These are phyloP conservation scores for Yamadazyma buinensis DNA, from an alignment of 1,139 yeast species.

Conservation along the genomic window DNA sequence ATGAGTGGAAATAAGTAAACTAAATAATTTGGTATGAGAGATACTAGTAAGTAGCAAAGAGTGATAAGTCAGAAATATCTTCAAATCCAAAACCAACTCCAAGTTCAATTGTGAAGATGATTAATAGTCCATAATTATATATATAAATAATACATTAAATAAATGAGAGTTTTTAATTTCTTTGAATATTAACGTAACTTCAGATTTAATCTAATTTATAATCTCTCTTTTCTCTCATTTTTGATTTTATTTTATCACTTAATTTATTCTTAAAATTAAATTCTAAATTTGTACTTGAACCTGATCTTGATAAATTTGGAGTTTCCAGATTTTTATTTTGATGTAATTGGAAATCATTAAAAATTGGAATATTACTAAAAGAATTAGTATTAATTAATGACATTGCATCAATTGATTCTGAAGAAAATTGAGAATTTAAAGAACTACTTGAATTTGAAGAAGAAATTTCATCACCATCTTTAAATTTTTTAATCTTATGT, in stretches of 20 bases:
- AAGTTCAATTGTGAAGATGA: too few relatives aligned
- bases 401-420: conserved; percentile 46
- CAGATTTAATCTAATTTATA: conserved; percentile 7
- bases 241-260: conserved; percentile 33
- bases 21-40: too few relatives aligned
- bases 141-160: too few relatives aligned
- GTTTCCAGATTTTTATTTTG: conserved; percentile 20
- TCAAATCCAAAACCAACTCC: too few relatives aligned
- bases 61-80: too few relatives aligned
- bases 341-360: conserved; percentile 44
- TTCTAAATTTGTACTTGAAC: conserved; percentile 27
- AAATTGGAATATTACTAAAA: conserved; percentile 54
- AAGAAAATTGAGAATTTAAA: conserved; percentile 16
- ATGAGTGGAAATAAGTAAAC: too few relatives aligned
- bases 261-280: conserved; percentile 29
- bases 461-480: conserved; percentile 5
- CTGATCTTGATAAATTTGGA: conserved; percentile 16
- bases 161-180: too few relatives aligned
- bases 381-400: conserved; percentile 53
- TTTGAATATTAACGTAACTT: too few relatives aligned
- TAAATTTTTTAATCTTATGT: conserved; percentile 36
- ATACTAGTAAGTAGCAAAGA: too few relatives aligned
- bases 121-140: too few relatives aligned
- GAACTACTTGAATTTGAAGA: conserved; percentile 18
- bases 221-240: conserved; percentile 33